Conservation (phyloP, 805 yeast species). For the Saccharomycopsis selenospora region DNA sequence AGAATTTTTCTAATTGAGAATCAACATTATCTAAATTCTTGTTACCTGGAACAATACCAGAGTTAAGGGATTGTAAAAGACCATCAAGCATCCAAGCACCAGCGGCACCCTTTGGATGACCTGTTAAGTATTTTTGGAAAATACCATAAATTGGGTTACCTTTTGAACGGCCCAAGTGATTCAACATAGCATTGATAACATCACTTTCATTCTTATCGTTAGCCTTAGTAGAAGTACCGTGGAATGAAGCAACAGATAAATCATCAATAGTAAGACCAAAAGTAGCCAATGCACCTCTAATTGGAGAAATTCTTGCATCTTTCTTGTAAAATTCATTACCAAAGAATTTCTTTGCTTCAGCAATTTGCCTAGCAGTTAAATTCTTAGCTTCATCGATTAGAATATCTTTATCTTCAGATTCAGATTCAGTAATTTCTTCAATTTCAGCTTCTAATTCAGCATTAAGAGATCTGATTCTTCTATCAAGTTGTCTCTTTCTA, state of each 20-base stretch:
- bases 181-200: constrained; percentile 86
- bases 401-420: constrained; percentile 40
- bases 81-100: constrained; percentile 99
- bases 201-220: constrained; percentile 97
- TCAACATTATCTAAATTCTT: constrained; percentile 98
- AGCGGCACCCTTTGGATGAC: constrained; percentile 99
- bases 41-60: constrained; percentile 97
- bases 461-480: constrained; percentile 76
- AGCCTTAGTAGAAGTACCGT: constrained; percentile 98
- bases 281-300: constrained; percentile 94
- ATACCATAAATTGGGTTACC: constrained; percentile 98
- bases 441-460: constrained; percentile 67
- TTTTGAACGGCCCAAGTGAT: constrained; percentile 90
- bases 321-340: constrained; percentile 90
- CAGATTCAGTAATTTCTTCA: constrained; percentile 41
- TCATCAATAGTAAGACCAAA: constrained; percentile 92
- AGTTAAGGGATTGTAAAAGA: constrained; percentile 83
- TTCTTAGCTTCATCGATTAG: constrained; percentile 77
- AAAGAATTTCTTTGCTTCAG: constrained; percentile 86
- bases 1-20: constrained; percentile 69
- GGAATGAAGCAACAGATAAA: constrained; percentile 95
- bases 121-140: constrained; percentile 97
- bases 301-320: constrained; percentile 92
- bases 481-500: constrained; percentile 84
- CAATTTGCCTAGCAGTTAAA: constrained; percentile 78